Evolutionary conservation across 495 filamentous ascomycete genomes (phyloP).

Genomic region (Aspergillus kassunensis): DNA sequence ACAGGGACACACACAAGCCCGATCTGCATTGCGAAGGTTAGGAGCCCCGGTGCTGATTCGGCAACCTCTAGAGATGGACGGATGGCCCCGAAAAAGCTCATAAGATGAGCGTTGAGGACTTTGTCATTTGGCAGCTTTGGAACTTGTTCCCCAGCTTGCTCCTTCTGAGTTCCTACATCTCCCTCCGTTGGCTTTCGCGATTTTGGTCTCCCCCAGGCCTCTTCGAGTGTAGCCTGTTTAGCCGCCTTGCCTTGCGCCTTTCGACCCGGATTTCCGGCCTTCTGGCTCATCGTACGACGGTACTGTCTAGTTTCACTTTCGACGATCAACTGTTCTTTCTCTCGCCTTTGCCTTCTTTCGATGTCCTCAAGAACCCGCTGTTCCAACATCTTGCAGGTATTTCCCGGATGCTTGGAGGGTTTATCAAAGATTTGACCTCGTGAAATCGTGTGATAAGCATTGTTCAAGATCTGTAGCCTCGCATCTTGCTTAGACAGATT

Average conservation of each 20-base stretch:
- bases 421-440: neutral
- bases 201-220: constrained; percentile 22
- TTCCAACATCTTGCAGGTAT: neutral
- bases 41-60: constrained; percentile 24
- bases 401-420: neutral
- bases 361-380: constrained; percentile 1
- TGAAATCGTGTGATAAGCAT: neutral
- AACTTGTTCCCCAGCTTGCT: too few relatives aligned
- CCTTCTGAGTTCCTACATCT: neutral
- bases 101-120: too few relatives aligned
- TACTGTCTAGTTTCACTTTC: constrained; percentile 17
- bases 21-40: constrained; percentile 35
- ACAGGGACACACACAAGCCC: constrained; percentile 30
- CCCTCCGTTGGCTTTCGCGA: constrained; percentile 2
- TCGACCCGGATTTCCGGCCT: constrained; percentile 8
- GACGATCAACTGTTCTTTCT: constrained; percentile 4
- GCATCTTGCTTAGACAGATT: neutral
- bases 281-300: constrained; percentile 25
- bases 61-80: constrained; percentile 24
- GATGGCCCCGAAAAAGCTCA: constrained; percentile 20
- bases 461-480: neutral
- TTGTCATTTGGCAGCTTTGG: too few relatives aligned
- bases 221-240: constrained; percentile 27
- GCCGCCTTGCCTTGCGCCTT: constrained; percentile 19
- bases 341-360: constrained; percentile 7